phyloP scores from a whole-genome alignment of 345 rosid species.

The Barbarea vulgaris region DNA sequence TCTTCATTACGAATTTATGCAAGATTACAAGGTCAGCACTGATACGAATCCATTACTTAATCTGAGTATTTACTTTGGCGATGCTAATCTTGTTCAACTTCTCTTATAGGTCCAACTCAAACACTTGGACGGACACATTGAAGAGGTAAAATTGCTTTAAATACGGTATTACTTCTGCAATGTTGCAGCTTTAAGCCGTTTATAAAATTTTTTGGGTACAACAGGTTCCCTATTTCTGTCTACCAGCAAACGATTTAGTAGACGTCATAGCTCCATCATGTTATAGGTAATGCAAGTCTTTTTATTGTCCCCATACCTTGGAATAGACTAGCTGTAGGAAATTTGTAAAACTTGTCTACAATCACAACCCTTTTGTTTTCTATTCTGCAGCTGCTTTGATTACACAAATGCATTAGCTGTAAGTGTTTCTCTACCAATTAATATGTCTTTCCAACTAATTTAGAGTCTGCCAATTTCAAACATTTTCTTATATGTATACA shows the following conservation, averaged over 20 bases:
- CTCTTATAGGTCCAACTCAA: conserved; percentile 80
- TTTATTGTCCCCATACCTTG: background rate
- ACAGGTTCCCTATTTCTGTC: conserved; percentile 99
- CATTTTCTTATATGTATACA: conserved; percentile 17
- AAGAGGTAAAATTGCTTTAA: conserved; percentile 63
- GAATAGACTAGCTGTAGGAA: background rate
- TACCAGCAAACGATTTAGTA: conserved; percentile 88
- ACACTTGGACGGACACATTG: conserved; percentile 94
- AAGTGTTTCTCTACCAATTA: conserved; percentile 44
- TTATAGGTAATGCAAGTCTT: conserved; percentile 64
- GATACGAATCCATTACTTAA: background rate
- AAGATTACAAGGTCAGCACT: conserved; percentile 86
- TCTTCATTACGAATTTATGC: conserved; percentile 97
- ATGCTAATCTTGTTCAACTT: conserved; percentile 25
- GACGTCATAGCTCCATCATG: conserved; percentile 97
- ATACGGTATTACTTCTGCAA: conserved; percentile 26
- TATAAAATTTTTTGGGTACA: conserved; percentile 51
- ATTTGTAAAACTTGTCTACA: background rate
- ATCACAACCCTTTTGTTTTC: conserved; percentile 17
- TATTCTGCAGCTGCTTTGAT: conserved; percentile 83
- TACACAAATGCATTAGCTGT: conserved; percentile 96
- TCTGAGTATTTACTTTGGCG: conserved; percentile 5
- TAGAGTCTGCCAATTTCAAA: background rate
- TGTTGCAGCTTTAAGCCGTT: conserved; percentile 46
- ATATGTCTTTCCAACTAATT: background rate